A percentile compares a stretch with the other conserved stretches of the same genome.
phyloP scores from a whole-genome alignment of 1,284 basidiomycete species.

The Cutaneotrichosporon curvatum region DNA sequence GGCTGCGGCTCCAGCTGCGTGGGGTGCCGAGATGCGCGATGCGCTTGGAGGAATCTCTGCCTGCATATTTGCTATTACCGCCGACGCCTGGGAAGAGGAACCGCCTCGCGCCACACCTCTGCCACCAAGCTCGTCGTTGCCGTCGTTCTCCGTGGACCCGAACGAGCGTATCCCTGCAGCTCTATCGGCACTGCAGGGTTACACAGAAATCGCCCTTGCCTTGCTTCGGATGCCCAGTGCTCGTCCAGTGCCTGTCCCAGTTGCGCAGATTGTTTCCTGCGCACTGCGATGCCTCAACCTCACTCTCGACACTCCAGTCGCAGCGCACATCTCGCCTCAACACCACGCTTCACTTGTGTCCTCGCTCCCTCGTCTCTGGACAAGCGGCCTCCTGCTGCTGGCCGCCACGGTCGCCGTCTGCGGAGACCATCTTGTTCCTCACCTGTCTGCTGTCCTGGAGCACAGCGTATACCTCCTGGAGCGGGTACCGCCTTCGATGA shows the following conservation, averaged over 20 bases:
- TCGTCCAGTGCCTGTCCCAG: conserved; percentile 65
- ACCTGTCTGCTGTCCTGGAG: conserved; percentile 36
- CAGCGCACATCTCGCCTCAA: conserved; percentile 33
- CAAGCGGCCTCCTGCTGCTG: conserved; percentile 31
- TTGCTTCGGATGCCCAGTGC: conserved; percentile 53
- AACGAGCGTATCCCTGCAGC: conserved; percentile 16
- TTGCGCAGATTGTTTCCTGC: conserved; percentile 51
- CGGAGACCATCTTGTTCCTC: conserved; percentile 40
- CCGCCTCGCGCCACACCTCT: conserved; percentile 6
- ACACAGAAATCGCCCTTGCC: conserved; percentile 25
- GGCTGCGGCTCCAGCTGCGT: conserved; percentile 30
- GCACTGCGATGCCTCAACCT: conserved; percentile 51
- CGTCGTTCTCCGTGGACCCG: conserved; percentile 27
- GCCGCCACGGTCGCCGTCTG: conserved; percentile 23
- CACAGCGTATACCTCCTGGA: conserved; percentile 39
- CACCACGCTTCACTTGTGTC: conserved; percentile 33
- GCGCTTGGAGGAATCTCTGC: conserved; percentile 28
- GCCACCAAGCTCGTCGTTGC: conserved; percentile 7
- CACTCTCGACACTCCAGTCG: conserved; percentile 53
- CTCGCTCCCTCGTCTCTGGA: conserved; percentile 35
- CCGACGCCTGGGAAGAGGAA: conserved; percentile 38
- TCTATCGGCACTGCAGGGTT: conserved; percentile 29
- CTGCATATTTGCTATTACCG: conserved; percentile 20
- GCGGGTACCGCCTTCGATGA: conserved; percentile 25
- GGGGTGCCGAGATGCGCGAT: conserved; percentile 32